phyloP scores from a whole-genome alignment of 768 basidiomycete genomes.

The Podaxis sp. region DNA sequence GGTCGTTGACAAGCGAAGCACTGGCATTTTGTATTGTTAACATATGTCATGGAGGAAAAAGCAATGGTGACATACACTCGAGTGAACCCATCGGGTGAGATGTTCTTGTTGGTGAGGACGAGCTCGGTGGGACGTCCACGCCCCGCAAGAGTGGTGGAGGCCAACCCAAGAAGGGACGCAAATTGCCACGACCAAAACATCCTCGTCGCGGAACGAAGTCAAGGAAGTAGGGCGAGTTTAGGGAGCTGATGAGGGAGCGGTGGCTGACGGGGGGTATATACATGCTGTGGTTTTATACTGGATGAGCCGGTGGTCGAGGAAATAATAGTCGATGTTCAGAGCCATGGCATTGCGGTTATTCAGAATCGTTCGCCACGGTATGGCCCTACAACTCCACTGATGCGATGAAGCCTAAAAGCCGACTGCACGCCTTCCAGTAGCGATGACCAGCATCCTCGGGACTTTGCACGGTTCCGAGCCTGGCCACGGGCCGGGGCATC shows the following conservation, averaged over 20 bases:
- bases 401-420: neutral
- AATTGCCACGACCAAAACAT: neutral
- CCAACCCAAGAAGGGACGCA: neutral
- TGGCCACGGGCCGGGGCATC: neutral
- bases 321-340: neutral
- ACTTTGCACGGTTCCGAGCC: neutral
- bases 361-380: neutral
- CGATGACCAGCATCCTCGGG: neutral
- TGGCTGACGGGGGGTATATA: neutral
- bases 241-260: neutral
- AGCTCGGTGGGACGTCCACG: constrained; percentile 32
- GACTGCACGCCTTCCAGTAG: neutral
- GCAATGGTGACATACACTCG: constrained; percentile 20
- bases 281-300: neutral
- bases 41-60: neutral
- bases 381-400: neutral
- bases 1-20: constrained; percentile 24
- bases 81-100: constrained; percentile 50
- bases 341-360: neutral
- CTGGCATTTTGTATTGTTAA: constrained; percentile 7
- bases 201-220: neutral
- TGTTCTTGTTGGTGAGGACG: constrained; percentile 37
- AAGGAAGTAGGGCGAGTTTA: neutral
- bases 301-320: neutral
- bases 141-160: neutral